Conservation (phyloP, 1,284 basidiomycete genomes). For the Rhodotorula sp. region DNA sequence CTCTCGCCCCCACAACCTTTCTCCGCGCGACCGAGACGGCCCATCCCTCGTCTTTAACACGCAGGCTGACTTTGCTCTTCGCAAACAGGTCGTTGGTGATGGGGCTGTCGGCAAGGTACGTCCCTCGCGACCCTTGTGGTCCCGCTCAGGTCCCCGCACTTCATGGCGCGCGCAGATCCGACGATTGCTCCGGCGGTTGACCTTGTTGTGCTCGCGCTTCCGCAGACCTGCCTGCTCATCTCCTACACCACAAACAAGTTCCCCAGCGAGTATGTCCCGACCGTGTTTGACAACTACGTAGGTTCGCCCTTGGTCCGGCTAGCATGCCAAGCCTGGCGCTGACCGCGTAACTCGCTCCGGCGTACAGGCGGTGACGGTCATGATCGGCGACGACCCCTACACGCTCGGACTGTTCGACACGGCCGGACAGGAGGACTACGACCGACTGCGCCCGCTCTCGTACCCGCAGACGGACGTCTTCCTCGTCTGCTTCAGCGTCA, state of each 20-base stretch:
- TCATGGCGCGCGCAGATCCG: not conserved
- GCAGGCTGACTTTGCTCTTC: too few species aligned
- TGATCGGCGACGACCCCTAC: conserved; percentile 99
- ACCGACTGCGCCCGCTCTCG: conserved; percentile 95
- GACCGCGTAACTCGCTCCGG: too few species aligned
- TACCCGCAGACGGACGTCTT: conserved; percentile 99
- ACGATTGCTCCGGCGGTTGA: not conserved
- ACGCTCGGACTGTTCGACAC: conserved; percentile 98
- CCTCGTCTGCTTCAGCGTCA: conserved; percentile 98
- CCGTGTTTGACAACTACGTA: conserved; percentile 93
- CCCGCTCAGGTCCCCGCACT: conserved; percentile 5
- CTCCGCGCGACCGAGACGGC: too few species aligned
- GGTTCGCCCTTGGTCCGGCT: not conserved
- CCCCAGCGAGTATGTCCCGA: conserved; percentile 87
- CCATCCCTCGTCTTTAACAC: not conserved
- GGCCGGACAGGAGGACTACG: conserved; percentile 99
- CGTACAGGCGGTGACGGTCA: conserved; percentile 77
- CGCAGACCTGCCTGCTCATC: conserved; percentile 94
- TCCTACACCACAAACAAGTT: conserved; percentile 91
- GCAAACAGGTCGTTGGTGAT: conserved; percentile 78
- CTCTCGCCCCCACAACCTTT: not conserved
- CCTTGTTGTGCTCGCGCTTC: not conserved
- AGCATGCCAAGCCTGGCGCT: not conserved
- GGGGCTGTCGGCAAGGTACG: conserved; percentile 99
- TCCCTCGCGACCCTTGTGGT: conserved; percentile 25